These are phyloP conservation scores for Saturnispora halmiae DNA, from an alignment of 805 yeast genomes.

Conservation along the genomic window DNA sequence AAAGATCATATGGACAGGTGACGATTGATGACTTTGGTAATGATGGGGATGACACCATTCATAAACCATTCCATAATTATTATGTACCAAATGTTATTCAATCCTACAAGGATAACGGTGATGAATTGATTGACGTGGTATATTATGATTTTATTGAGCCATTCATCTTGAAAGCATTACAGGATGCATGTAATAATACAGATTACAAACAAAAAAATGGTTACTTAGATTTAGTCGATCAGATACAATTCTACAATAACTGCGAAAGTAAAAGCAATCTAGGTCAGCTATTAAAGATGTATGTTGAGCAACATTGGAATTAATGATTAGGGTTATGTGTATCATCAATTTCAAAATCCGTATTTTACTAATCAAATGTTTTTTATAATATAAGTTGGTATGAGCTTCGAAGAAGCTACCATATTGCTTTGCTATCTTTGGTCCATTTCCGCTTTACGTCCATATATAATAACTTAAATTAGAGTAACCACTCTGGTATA, in stretches of 20 bases:
- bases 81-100: conserved; percentile 76
- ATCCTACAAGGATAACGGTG: conserved; percentile 27
- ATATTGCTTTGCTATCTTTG: too few relatives aligned
- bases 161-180: conserved; percentile 21
- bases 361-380: conserved; percentile 1
- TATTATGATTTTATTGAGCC: conserved; percentile 66
- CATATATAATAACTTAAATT: too few relatives aligned
- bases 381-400: neutral
- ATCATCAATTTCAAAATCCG: neutral
- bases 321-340: neutral
- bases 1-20: conserved; percentile 55
- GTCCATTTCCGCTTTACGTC: too few relatives aligned
- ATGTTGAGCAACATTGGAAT: conserved; percentile 30
- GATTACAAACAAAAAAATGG: conserved; percentile 11
- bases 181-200: conserved; percentile 17
- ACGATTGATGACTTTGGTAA: conserved; percentile 79
- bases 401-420: too few relatives aligned
- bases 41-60: conserved; percentile 81
- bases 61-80: conserved; percentile 47
- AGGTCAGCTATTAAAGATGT: conserved; percentile 37
- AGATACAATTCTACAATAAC: conserved; percentile 24
- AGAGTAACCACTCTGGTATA: too few relatives aligned
- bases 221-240: conserved; percentile 14
- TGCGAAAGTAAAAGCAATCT: conserved; percentile 32
- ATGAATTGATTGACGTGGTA: conserved; percentile 50